phyloP scores from a whole-genome alignment of 2,329 filamentous ascomycete genomes.

The Diaporthe aspalathi region DNA sequence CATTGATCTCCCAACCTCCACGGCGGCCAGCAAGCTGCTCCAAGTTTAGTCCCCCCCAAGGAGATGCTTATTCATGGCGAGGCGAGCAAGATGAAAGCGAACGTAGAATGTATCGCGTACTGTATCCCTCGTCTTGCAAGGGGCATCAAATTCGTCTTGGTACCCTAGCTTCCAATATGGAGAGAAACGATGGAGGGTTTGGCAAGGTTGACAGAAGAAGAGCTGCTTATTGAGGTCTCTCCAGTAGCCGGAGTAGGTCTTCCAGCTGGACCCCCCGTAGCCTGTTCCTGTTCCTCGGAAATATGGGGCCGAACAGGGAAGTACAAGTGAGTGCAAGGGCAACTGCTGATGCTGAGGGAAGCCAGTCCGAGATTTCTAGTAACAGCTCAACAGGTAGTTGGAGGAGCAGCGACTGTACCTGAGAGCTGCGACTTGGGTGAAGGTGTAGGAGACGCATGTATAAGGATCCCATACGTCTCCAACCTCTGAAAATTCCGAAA shows the following conservation, averaged over 20 bases:
- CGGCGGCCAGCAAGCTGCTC: not conserved
- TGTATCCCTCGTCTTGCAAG: not conserved
- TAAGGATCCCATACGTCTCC: not conserved
- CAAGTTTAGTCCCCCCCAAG: not conserved
- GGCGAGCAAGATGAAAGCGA: not conserved
- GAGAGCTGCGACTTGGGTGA: conserved; percentile 1
- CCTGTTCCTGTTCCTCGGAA: not conserved
- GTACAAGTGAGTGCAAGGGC: conserved; percentile 10
- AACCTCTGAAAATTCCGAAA: not conserved
- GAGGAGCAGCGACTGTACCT: conserved; percentile 8
- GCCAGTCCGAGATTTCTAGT: not conserved
- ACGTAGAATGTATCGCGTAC: not conserved
- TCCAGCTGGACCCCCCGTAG: not conserved
- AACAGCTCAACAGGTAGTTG: conserved; percentile 11
- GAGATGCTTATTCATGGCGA: conserved; percentile 9
- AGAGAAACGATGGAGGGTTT: not conserved
- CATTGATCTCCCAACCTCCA: not conserved
- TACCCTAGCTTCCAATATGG: not conserved
- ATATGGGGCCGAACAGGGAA: not conserved
- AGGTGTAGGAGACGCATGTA: not conserved
- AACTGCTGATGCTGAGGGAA: not conserved
- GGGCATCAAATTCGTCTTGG: not conserved
- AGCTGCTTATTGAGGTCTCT: not conserved
- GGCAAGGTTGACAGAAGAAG: conserved; percentile 2
- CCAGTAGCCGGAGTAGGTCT: not conserved